These are phyloP conservation scores for Pseudonectria buxi DNA, from an alignment of 2,329 filamentous ascomycete species.

Conservation along the genomic window DNA sequence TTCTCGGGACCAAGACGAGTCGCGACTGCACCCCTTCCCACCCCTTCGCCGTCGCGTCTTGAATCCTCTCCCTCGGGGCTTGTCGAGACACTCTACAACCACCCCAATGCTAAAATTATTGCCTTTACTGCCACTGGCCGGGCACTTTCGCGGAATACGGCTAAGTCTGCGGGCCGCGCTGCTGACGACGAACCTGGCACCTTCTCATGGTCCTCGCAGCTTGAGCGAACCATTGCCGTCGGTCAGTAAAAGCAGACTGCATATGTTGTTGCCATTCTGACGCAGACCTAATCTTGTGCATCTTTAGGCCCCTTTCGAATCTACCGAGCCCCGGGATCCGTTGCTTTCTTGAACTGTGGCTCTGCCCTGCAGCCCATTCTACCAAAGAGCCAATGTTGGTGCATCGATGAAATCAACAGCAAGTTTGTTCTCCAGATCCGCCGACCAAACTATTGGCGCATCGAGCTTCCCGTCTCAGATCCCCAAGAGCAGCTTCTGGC, in stretches of 20 bases:
- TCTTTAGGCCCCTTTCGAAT: conserved; percentile 64
- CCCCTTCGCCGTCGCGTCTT: conserved; percentile 1
- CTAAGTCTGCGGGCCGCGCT: conserved; percentile 21
- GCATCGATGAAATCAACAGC: conserved; percentile 72
- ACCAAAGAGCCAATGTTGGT: conserved; percentile 89
- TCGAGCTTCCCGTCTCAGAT: conserved; percentile 67
- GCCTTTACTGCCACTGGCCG: conserved; percentile 39
- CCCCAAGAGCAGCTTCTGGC: conserved; percentile 45
- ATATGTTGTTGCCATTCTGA: background rate
- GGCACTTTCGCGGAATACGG: conserved; percentile 25
- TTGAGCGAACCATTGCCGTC: conserved; percentile 74
- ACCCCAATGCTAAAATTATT: conserved; percentile 64
- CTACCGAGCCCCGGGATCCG: conserved; percentile 78
- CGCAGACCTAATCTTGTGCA: background rate
- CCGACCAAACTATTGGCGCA: conserved; percentile 80
- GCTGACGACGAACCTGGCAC: conserved; percentile 50
- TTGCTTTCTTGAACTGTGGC: conserved; percentile 82
- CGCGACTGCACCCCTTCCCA: conserved; percentile 31
- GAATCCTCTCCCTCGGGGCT: conserved; percentile 7
- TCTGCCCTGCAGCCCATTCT: conserved; percentile 79
- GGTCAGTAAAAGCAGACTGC: conserved; percentile 39
- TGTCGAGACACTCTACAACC: conserved; percentile 68
- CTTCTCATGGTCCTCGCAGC: conserved; percentile 65
- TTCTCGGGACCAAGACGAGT: conserved; percentile 28
- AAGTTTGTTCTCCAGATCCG: conserved; percentile 82